These are phyloP conservation scores for Calonectria pteridis DNA, from an alignment of 2,329 filamentous ascomycete genomes.

Conservation along the genomic window DNA sequence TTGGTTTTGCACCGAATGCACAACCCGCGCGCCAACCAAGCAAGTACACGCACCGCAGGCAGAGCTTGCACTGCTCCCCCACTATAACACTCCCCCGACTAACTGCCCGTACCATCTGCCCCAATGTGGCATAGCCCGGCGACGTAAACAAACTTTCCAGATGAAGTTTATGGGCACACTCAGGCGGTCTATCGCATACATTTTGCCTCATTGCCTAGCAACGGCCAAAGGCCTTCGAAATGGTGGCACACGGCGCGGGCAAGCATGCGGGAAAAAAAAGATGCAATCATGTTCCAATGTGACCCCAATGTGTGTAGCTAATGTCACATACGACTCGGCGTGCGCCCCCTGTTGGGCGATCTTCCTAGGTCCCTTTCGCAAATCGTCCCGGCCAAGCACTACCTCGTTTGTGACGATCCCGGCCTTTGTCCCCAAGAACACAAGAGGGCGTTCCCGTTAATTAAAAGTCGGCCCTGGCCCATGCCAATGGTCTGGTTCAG, in stretches of 20 bases:
- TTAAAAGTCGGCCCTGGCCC: not conserved
- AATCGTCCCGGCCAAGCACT: not conserved
- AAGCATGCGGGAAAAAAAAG: not conserved
- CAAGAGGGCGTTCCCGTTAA: not conserved
- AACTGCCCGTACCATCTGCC: not conserved
- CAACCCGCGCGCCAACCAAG: not conserved
- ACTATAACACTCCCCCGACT: not conserved
- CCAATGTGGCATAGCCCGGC: not conserved
- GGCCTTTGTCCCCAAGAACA: not conserved
- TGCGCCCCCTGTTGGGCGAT: not conserved
- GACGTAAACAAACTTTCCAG: not conserved
- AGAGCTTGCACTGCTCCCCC: not conserved
- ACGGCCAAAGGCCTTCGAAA: not conserved
- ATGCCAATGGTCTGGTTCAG: not conserved
- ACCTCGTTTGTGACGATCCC: not conserved
- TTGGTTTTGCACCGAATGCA: not conserved
- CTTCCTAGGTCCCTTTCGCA: not conserved
- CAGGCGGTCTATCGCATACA: not conserved
- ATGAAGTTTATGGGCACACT: not conserved
- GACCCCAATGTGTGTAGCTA: not conserved
- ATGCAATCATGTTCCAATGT: not conserved
- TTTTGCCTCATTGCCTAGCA: not conserved
- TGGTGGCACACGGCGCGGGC: not conserved
- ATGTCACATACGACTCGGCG: not conserved
- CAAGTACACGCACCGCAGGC: not conserved